Percentiles rank a stretch among this genome's conserved stretches.
Evolutionary conservation across 169 alveolate species (phyloP).

Genomic region (Amoebophrya sp.): DNA sequence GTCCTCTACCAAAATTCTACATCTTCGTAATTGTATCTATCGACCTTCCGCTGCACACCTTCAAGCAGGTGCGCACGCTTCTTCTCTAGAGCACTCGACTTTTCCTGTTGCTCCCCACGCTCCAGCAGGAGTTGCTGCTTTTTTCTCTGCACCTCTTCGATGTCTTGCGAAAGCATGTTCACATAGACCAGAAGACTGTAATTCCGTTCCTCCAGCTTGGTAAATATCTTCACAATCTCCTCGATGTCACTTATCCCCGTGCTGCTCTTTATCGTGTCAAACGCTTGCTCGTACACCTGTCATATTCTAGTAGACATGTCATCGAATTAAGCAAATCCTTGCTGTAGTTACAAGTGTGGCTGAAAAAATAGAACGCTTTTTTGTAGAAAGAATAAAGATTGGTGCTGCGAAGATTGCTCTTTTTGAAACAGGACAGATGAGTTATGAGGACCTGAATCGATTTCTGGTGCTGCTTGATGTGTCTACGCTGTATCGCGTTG

Average conservation of each 20-base stretch:
- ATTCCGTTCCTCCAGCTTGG: background rate
- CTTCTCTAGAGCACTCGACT: background rate
- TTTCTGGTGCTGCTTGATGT: constrained; percentile 15
- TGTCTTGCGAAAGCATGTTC: background rate
- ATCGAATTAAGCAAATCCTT: no score
- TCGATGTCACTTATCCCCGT: background rate
- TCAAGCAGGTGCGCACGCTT: background rate
- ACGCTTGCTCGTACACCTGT: constrained; percentile 1
- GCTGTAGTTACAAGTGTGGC: no score
- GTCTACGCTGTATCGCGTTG: background rate
- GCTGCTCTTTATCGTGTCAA: background rate
- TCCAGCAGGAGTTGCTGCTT: background rate
- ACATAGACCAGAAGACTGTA: background rate
- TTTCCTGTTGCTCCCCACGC: background rate
- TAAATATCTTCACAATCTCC: constrained; percentile 15
- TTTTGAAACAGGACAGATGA: no score
- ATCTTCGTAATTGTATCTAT: no score
- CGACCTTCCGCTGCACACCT: background rate
- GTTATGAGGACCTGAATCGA: background rate
- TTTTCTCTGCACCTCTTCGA: background rate
- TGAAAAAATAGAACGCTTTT: no score
- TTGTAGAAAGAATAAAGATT: no score
- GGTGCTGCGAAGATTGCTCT: no score
- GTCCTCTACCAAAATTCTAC: no score
- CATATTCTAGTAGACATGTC: no score